Base-by-base conservation (phyloP, 1,284 basidiomycete species). In the Fistulinella staudtii region DNA sequence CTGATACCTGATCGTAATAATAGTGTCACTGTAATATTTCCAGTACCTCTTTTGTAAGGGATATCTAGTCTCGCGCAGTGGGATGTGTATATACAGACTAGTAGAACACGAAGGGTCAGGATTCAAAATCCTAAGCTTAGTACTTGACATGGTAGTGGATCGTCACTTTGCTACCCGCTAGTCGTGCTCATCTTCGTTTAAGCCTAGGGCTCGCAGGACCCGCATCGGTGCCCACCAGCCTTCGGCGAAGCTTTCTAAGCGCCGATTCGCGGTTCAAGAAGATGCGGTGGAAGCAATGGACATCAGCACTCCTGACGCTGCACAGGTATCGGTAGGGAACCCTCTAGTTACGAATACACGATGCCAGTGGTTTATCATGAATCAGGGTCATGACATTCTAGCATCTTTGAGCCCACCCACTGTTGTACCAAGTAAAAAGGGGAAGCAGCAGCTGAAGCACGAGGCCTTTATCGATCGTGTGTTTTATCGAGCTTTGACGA, bases 381-480 rank as follows among this genome's bases (percentile, higher is more conserved):
- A 13, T 13, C 33, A 81, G 79, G 75, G 66, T 4, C 60, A 67
- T 47, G 73, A 74, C 5, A 63, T 79, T 39, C 59, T 80, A 10
- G 56, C 65, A 15, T 54, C 57, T 22, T 25, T 55, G 39, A 47
- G 40, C 21, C 31, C 43, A 22, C 15, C 24, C 1, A 44, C 50
- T 15, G 35, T 54, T 5, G 45, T 52, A 20, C 45, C 50, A 8
- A 50, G 72, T 42, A 90, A 90, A 68, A 88, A 83, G 56, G 81
- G 79, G 47, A 89, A 84, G 59, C 77, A 77, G 39, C 70, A 77
- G 27, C 50, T 77, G 44, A 88, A 82, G 62, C 78, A 79, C 43
- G 79, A 86, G 51, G 73, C 79, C 6, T 82, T 90, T 50, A 57
- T 88, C 28, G 71, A 82, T 66, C 77, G 86, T 87, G 41, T 31